These are phyloP conservation scores for Madurella mycetomatis DNA, from an alignment of 2,329 filamentous ascomycete species.

Conservation along the genomic window DNA sequence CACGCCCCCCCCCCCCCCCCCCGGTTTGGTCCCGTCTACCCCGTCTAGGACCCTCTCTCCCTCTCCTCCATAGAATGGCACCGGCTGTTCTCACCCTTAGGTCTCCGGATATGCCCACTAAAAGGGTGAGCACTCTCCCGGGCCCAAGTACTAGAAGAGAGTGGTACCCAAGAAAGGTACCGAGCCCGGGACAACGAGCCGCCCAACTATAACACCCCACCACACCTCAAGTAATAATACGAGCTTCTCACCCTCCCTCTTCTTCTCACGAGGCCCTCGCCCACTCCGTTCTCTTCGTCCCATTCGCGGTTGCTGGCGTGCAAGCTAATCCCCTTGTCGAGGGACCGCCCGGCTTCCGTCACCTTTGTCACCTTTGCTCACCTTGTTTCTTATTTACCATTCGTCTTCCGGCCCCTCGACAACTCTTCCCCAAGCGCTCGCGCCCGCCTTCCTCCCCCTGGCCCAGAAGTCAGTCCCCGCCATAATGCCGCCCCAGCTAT, in stretches of 20 bases:
- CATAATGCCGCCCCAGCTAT: constrained; percentile 81
- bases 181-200: constrained; percentile 12
- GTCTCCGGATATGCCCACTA: not conserved
- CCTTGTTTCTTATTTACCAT: constrained; percentile 41
- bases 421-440: constrained; percentile 36
- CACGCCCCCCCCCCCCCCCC: no score
- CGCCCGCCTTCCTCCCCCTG: constrained; percentile 31
- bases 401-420: constrained; percentile 31
- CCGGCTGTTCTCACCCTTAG: not conserved
- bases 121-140: not conserved
- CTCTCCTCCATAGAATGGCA: no score
- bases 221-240: constrained; percentile 37
- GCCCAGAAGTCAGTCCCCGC: constrained; percentile 15
- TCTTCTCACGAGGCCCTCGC: constrained; percentile 47
- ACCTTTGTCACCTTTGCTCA: constrained; percentile 29
- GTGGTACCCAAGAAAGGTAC: not conserved
- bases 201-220: constrained; percentile 44
- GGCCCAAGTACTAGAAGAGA: not conserved
- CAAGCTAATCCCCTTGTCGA: constrained; percentile 54
- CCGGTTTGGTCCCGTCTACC: no score
- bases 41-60: no score
- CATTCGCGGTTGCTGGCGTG: constrained; percentile 57
- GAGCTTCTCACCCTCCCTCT: constrained; percentile 43
- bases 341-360: constrained; percentile 51
- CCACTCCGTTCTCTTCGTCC: constrained; percentile 53